These are phyloP conservation scores for Candida adriatica DNA, from an alignment of 805 yeast genomes.

Conservation along the genomic window DNA sequence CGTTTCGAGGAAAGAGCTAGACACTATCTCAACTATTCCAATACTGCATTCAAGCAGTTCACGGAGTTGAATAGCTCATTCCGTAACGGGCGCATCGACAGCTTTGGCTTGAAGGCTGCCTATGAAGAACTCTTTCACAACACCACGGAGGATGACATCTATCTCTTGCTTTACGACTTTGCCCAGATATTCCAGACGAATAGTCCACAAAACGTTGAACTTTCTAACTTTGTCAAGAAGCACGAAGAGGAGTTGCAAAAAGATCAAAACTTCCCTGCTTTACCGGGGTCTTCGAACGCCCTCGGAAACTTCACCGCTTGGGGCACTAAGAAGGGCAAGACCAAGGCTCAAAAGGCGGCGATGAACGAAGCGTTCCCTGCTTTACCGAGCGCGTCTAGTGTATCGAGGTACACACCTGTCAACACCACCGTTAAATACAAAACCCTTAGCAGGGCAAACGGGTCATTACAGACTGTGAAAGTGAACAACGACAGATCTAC, in stretches of 20 bases:
- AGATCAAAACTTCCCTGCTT: slow-evolving; percentile 43
- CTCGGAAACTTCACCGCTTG: slow-evolving; percentile 7
- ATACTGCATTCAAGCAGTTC: slow-evolving; percentile 41
- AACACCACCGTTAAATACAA: slow-evolving; percentile 18
- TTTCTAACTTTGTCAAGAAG: slow-evolving; percentile 24
- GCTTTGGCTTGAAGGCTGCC: slow-evolving; percentile 37
- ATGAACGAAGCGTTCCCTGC: slow-evolving; percentile 26
- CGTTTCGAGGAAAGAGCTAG: slow-evolving; percentile 82
- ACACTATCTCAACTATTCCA: slow-evolving; percentile 59
- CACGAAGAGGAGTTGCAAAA: slow-evolving; percentile 21
- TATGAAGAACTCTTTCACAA: slow-evolving; percentile 44
- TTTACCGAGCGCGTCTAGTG: slow-evolving; percentile 14
- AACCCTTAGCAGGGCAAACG: slow-evolving; percentile 9
- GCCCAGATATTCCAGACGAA: slow-evolving; percentile 45
- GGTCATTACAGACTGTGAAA: slow-evolving; percentile 10
- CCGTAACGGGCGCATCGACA: slow-evolving; percentile 38
- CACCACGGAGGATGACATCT: slow-evolving; percentile 40
- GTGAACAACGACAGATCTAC: slow-evolving; percentile 13
- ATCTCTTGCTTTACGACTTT: slow-evolving; percentile 52
- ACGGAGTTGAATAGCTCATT: slow-evolving; percentile 40
- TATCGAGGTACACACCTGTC: slow-evolving; percentile 13
- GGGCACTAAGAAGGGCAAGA: slow-evolving; percentile 10
- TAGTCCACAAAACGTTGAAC: slow-evolving; percentile 37
- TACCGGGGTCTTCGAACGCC: slow-evolving; percentile 27
- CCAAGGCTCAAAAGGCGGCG: slow-evolving; percentile 11